Conservation (phyloP, 2,329 filamentous ascomycete species). For the Ilyonectria mors-panacis region DNA sequence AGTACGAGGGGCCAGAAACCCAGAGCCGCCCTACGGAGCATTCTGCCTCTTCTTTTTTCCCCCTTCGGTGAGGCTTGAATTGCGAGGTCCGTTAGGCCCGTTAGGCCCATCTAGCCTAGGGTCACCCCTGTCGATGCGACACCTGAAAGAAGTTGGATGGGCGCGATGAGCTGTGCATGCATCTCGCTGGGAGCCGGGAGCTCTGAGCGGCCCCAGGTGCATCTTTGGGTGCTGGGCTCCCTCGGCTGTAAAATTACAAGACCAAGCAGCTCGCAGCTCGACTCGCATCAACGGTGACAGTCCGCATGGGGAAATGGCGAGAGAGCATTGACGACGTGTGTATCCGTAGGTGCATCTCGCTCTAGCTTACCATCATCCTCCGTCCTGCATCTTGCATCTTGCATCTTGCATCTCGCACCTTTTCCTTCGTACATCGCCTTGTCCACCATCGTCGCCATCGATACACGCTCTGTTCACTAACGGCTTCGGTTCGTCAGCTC, state of each 20-base stretch:
- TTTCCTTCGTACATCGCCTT: background rate
- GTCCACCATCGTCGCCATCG: background rate
- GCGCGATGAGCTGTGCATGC: slow-evolving; percentile 20
- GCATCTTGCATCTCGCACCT: background rate
- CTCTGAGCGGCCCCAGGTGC: slow-evolving; percentile 11
- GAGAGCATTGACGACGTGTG: slow-evolving; percentile 15
- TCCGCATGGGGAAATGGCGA: background rate
- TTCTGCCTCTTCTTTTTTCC: background rate
- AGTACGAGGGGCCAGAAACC: too few species aligned
- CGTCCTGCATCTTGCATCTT: background rate
- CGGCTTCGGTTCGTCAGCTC: background rate
- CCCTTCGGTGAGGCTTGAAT: background rate
- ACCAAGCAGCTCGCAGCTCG: slow-evolving; percentile 16
- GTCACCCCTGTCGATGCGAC: slow-evolving; percentile 22
- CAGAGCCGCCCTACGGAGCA: too few species aligned
- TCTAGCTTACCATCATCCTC: background rate
- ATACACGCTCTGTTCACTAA: background rate
- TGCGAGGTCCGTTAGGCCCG: background rate
- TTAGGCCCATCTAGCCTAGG: slow-evolving; percentile 1
- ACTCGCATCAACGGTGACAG: slow-evolving; percentile 16
- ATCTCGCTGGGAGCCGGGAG: slow-evolving; percentile 10
- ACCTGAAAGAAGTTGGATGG: slow-evolving; percentile 10
- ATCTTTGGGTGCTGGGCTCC: slow-evolving; percentile 20
- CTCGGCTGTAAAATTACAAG: slow-evolving; percentile 30
- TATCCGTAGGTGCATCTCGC: background rate